Evolutionary conservation across 257 asterid species (phyloP), one percentile per base, ranked within the genome.

Genomic region (Rhazya stricta): DNA sequence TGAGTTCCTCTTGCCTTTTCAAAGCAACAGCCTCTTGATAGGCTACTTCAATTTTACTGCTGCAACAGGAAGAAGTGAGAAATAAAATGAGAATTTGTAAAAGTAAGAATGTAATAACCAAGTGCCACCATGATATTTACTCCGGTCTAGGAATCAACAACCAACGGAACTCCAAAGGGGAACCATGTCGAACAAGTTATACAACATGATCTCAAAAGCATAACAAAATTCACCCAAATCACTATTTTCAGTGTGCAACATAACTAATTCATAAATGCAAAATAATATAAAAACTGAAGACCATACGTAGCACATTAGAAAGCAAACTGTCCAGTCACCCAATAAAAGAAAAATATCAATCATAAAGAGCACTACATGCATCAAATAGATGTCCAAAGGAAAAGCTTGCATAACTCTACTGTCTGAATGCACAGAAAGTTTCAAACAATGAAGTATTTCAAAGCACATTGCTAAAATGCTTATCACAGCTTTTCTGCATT

Each of bases 1-100:
- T 91, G 79, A 93, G 98, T 79, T 93, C 98, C 84, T 93, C 98
- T 86, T 91, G 98, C 86, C 89, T 88, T 88, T 86, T 91, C 39
- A 93, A 81, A 82, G 98, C 82, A 82, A 93, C 94, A 76, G 96
- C 96, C 80, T 93, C 98, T 85, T 93, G 90, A 82, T 91, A 90
- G 51, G 97, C 89, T 74, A 86, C 94, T 83, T 93, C 96, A 79
- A 93, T 93, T 81, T 91, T 93, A 86, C 96, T 89, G 88, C 83
- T 54, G 75, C 15, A 69, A 61, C 65, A 71, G 36, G 69, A 54
- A 76, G 41, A 12, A 51, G 74, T 27, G 27, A 45, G 34, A 27
- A 71, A 25, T 13, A 48, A 56, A 53, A 75, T 75, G 29, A 74
- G 27, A 53, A 13, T 9, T 13, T n/a, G 69, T 9, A 25, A 60